These are phyloP conservation scores for Daldinia vernicosa DNA, from an alignment of 495 filamentous ascomycete genomes.

Conservation along the genomic window DNA sequence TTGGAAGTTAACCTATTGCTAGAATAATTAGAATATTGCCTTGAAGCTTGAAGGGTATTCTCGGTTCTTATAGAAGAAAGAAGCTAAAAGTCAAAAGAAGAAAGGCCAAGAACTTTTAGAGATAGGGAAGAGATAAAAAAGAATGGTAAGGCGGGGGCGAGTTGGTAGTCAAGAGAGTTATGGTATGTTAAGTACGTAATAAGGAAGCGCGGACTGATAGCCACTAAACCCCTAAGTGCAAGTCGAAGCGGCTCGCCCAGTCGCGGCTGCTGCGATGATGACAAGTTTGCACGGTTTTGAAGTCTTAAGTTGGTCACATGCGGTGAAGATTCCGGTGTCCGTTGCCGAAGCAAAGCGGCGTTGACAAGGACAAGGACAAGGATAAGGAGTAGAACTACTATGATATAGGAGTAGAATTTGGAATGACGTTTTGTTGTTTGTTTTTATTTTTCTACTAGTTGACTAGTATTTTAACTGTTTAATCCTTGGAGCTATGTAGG, in stretches of 20 bases:
- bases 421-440: neutral
- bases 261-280: conserved; percentile 38
- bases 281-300: conserved; percentile 34
- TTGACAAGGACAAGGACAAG: neutral
- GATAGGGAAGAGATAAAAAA: conserved; percentile 8
- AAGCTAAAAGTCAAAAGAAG: neutral
- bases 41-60: neutral
- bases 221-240: conserved; percentile 75
- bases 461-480: neutral
- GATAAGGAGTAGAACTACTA: neutral
- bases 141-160: conserved; percentile 44
- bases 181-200: conserved; percentile 44
- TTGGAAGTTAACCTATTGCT: conserved; percentile 27
- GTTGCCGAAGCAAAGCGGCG: conserved; percentile 47
- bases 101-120: conserved; percentile 1
- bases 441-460: too few species aligned
- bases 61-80: conserved; percentile 4
- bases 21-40: conserved; percentile 15
- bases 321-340: conserved; percentile 25
- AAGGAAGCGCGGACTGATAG: conserved; percentile 39
- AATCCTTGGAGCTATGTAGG: neutral
- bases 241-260: conserved; percentile 58
- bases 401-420: neutral
- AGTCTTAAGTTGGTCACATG: conserved; percentile 44
- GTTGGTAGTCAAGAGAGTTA: conserved; percentile 28